A percentile compares a stretch with the other conserved stretches of the same genome.
phyloP scores from a whole-genome alignment of 805 yeast genomes.

The Saccharomycopsis microspora region DNA sequence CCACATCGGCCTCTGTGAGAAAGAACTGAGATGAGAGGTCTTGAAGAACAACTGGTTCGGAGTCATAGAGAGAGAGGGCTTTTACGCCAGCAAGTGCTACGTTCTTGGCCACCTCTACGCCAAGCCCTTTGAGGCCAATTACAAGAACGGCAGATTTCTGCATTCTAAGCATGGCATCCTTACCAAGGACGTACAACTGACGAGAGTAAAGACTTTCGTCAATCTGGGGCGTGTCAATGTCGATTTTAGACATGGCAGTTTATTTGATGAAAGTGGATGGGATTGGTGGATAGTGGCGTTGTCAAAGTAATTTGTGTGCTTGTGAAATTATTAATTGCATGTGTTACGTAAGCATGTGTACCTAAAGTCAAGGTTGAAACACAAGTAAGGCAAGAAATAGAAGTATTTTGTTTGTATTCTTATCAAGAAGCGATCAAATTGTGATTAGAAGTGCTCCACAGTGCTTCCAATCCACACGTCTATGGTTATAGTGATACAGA shows the following conservation, averaged over 20 bases:
- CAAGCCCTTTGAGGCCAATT: slow-evolving; percentile 85
- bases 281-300: no score
- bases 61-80: slow-evolving; percentile 77
- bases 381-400: not conserved
- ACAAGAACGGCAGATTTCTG: slow-evolving; percentile 86
- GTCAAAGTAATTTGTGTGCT: no score
- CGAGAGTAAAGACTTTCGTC: slow-evolving; percentile 95
- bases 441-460: no score
- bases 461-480: no score
- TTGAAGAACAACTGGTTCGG: slow-evolving; percentile 46
- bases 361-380: no score
- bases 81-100: slow-evolving; percentile 97
- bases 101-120: slow-evolving; percentile 93
- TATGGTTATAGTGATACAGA: no score
- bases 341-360: no score
- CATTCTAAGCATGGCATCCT: slow-evolving; percentile 97
- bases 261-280: not conserved
- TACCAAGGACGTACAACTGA: slow-evolving; percentile 92
- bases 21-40: slow-evolving; percentile 91
- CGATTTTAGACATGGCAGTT: slow-evolving; percentile 4
- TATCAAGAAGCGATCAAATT: not conserved
- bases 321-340: no score
- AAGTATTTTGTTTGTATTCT: not conserved
- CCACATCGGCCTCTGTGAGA: slow-evolving; percentile 59
- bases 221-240: slow-evolving; percentile 31